Conservation (phyloP, 257 asterid species). For the Rehmannia glutinosa region DNA sequence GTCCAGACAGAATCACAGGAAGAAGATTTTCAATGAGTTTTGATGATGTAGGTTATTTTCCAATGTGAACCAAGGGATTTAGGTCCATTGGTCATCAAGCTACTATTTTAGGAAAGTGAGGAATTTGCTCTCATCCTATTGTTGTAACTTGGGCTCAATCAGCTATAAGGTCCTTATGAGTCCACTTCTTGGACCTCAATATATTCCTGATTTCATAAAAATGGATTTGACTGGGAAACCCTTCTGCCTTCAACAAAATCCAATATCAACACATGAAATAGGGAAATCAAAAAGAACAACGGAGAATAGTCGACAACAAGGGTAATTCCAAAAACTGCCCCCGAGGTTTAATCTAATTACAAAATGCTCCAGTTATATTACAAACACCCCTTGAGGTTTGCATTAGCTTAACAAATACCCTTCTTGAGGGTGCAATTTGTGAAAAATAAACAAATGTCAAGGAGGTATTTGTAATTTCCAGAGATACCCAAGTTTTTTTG, state of each 20-base stretch:
- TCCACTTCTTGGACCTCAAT: slow-evolving; percentile 4
- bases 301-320: too few species aligned
- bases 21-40: slow-evolving; percentile 2
- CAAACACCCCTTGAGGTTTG: too few species aligned
- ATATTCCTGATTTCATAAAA: neutral
- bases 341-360: too few species aligned
- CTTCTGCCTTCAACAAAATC: too few species aligned
- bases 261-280: neutral
- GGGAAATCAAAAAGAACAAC: neutral
- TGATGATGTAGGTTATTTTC: slow-evolving; percentile 6
- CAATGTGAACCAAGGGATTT: slow-evolving; percentile 6
- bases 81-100: slow-evolving; percentile 1
- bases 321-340: too few species aligned
- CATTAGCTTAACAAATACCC: too few species aligned
- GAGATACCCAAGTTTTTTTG: too few species aligned
- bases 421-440: too few species aligned
- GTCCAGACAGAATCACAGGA: neutral
- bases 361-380: too few species aligned
- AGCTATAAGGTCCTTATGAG: slow-evolving; percentile 13
- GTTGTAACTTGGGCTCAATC: slow-evolving; percentile 7
- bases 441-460: too few species aligned
- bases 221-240: too few species aligned
- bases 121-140: slow-evolving; percentile 30
- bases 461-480: too few species aligned
- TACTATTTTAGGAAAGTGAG: slow-evolving; percentile 25